These are phyloP conservation scores for Hymenoscyphus infarciens DNA, from an alignment of 2,329 filamentous ascomycete species.

Conservation along the genomic window DNA sequence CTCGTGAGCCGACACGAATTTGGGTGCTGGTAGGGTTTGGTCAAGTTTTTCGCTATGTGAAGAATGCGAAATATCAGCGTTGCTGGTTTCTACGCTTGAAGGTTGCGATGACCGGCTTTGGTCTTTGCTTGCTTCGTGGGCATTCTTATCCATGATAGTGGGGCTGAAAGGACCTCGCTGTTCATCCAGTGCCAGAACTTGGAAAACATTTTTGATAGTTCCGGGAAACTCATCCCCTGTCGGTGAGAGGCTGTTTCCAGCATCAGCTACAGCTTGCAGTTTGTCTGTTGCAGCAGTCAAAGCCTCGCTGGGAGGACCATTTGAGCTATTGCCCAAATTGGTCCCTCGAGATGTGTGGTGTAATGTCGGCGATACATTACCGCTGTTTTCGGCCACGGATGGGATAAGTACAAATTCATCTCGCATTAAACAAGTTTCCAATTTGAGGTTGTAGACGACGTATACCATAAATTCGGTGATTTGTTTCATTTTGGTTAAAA, in stretches of 20 bases:
- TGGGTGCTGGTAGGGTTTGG: slow-evolving; percentile 19
- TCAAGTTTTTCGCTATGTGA: slow-evolving; percentile 12
- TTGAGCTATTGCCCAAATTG: slow-evolving; percentile 10
- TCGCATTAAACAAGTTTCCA: slow-evolving; percentile 90
- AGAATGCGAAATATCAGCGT: slow-evolving; percentile 15
- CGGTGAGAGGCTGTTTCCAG: not conserved
- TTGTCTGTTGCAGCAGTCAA: slow-evolving; percentile 28
- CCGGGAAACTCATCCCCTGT: not conserved
- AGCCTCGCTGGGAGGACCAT: slow-evolving; percentile 16
- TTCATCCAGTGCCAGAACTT: too few species aligned
- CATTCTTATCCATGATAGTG: slow-evolving; percentile 10
- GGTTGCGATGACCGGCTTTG: slow-evolving; percentile 4
- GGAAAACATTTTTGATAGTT: not conserved
- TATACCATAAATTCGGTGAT: slow-evolving; percentile 99
- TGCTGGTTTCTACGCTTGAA: slow-evolving; percentile 12
- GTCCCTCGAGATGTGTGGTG: slow-evolving; percentile 21
- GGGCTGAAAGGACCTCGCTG: too few species aligned
- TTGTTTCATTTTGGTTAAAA: slow-evolving; percentile 76
- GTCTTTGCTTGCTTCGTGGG: slow-evolving; percentile 3
- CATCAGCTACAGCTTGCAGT: slow-evolving; percentile 25
- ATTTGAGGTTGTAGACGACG: slow-evolving; percentile 94
- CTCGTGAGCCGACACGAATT: slow-evolving; percentile 35
- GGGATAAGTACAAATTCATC: slow-evolving; percentile 89
- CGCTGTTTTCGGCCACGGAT: slow-evolving; percentile 50
- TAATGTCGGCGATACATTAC: slow-evolving; percentile 39